Percentiles rank a stretch among this genome's conserved stretches.
These are phyloP conservation scores for Kwoniella dejecticola DNA, from an alignment of 768 basidiomycete species.

Conservation along the genomic window DNA sequence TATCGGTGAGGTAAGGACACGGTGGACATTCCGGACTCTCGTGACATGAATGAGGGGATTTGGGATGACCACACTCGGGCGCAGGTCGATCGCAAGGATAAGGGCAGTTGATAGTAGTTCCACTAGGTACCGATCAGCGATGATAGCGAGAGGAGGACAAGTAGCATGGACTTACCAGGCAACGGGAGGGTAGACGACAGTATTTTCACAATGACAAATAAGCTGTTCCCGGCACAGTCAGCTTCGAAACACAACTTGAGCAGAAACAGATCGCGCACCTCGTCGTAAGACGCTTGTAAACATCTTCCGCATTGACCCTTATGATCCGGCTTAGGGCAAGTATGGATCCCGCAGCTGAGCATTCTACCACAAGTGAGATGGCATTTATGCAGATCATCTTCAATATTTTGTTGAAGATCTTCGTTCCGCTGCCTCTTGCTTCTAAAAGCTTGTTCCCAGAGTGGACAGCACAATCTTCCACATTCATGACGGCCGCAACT, in stretches of 20 bases:
- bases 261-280: slow-evolving; percentile 60
- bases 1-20: slow-evolving; percentile 76
- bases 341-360: slow-evolving; percentile 71
- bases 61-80: slow-evolving; percentile 79
- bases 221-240: slow-evolving; percentile 58
- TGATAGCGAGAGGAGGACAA: neutral
- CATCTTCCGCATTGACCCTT: slow-evolving; percentile 78
- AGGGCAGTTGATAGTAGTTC: slow-evolving; percentile 65
- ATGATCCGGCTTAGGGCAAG: slow-evolving; percentile 79
- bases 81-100: slow-evolving; percentile 76
- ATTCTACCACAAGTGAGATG: slow-evolving; percentile 75
- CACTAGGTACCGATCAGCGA: slow-evolving; percentile 20
- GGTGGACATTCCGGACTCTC: slow-evolving; percentile 77
- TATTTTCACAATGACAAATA: slow-evolving; percentile 80
- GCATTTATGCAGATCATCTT: slow-evolving; percentile 69
- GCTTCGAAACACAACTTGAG: neutral
- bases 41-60: slow-evolving; percentile 78
- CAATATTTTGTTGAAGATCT: slow-evolving; percentile 60
- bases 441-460: slow-evolving; percentile 64
- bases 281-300: slow-evolving; percentile 85
- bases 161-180: slow-evolving; percentile 69
- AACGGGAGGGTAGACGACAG: slow-evolving; percentile 62
- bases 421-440: slow-evolving; percentile 61
- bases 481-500: slow-evolving; percentile 85
- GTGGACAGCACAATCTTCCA: slow-evolving; percentile 80